phyloP scores from a whole-genome alignment of 176 grass and related monocot genomes.

The Hordeum marinum region DNA sequence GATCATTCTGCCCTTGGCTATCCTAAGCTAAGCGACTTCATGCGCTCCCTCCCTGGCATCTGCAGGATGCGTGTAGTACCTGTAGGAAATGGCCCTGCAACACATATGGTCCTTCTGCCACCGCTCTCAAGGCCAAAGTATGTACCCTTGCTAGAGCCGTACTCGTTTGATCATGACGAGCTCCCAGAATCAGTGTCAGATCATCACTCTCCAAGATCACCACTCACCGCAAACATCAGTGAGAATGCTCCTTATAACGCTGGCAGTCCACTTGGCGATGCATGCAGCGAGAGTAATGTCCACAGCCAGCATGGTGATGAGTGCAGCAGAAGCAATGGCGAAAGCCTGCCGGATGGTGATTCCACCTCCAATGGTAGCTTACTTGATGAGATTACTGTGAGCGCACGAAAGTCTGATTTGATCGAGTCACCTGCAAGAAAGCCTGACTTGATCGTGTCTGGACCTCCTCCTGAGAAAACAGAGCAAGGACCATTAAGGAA shows the following conservation, averaged over 20 bases:
- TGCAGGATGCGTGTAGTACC: conserved; percentile 59
- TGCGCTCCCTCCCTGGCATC: conserved; percentile 55
- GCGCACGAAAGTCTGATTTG: conserved; percentile 22
- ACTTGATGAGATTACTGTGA: conserved; percentile 28
- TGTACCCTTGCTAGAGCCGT: conserved; percentile 45
- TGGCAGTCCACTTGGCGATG: conserved; percentile 37
- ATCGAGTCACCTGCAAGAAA: neutral
- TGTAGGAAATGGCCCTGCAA: conserved; percentile 48
- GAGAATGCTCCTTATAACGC: conserved; percentile 10
- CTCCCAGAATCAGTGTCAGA: conserved; percentile 48
- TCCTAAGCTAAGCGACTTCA: conserved; percentile 64
- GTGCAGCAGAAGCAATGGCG: conserved; percentile 18
- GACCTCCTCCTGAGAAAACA: neutral
- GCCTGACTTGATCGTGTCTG: neutral
- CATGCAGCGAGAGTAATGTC: conserved; percentile 35
- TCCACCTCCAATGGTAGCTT: conserved; percentile 38
- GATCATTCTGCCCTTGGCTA: conserved; percentile 53
- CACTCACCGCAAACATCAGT: conserved; percentile 19
- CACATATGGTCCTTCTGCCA: conserved; percentile 60
- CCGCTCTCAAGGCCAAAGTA: conserved; percentile 35
- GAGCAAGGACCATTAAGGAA: neutral
- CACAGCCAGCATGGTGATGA: conserved; percentile 32
- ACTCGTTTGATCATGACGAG: conserved; percentile 34
- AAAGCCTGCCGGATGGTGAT: conserved; percentile 35
- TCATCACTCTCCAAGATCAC: conserved; percentile 39